Evolutionary conservation across 1,139 yeast genomes (phyloP).

Genomic region (Yamadazyma jaroonii): DNA sequence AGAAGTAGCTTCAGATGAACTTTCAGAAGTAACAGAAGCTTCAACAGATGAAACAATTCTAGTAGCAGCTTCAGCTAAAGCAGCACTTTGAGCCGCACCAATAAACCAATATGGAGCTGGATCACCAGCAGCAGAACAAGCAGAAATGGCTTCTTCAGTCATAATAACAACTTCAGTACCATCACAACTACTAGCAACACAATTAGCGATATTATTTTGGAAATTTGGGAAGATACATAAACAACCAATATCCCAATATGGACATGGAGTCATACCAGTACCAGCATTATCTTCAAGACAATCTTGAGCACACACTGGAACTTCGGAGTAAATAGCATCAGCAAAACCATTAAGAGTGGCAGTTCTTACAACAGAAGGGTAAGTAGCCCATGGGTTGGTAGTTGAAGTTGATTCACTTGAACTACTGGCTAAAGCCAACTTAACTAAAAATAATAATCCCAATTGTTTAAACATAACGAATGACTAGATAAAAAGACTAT

Average conservation of each 20-base stretch:
- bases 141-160: conserved; percentile 24
- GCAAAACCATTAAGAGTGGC: conserved; percentile 44
- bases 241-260: conserved; percentile 41
- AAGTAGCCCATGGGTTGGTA: conserved; percentile 24
- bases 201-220: conserved; percentile 25
- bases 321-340: conserved; percentile 29
- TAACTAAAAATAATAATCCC: background rate
- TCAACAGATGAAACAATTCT: conserved; percentile 3
- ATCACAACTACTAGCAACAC: conserved; percentile 27
- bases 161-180: conserved; percentile 22
- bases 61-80: conserved; percentile 12
- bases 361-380: conserved; percentile 37
- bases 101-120: conserved; percentile 25
- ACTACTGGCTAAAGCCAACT: conserved; percentile 1
- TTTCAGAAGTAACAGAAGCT: background rate
- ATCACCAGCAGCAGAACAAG: conserved; percentile 28
- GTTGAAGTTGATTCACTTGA: conserved; percentile 12
- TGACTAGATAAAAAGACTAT: conserved; percentile 1
- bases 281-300: conserved; percentile 20
- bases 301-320: conserved; percentile 28
- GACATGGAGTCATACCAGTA: conserved; percentile 33
- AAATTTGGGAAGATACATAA: conserved; percentile 33
- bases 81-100: conserved; percentile 16
- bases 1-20: conserved; percentile 2
- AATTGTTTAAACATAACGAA: conserved; percentile 3